A percentile compares a stretch with the other conserved stretches of the same genome.
phyloP scores from a whole-genome alignment of 2,329 filamentous ascomycete species.

The Ceratocystis albifundus region DNA sequence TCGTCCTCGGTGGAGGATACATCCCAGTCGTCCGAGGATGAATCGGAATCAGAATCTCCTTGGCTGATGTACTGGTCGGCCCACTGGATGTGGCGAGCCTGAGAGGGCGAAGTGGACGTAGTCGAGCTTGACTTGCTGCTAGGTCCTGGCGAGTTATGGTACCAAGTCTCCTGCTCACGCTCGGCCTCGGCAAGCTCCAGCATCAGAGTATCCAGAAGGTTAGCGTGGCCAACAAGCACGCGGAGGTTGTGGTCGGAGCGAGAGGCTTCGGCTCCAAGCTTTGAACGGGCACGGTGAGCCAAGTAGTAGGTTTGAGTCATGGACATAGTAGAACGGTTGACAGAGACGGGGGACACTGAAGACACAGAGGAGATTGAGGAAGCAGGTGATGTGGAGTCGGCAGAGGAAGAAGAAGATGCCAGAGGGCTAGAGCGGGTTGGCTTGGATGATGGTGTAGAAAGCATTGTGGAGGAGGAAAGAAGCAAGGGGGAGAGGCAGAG shows the following conservation, averaged over 20 bases:
- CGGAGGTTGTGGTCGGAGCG: slow-evolving; percentile 88
- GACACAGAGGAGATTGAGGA: slow-evolving; percentile 32
- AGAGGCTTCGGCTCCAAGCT: slow-evolving; percentile 87
- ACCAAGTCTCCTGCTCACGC: slow-evolving; percentile 79
- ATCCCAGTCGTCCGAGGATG: slow-evolving; percentile 25
- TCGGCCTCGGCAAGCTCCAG: slow-evolving; percentile 83
- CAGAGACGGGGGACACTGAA: slow-evolving; percentile 28
- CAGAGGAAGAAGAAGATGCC: slow-evolving; percentile 24
- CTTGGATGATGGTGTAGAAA: slow-evolving; percentile 2
- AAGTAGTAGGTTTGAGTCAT: slow-evolving; percentile 98
- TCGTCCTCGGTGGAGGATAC: slow-evolving; percentile 15
- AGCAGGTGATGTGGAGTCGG: slow-evolving; percentile 28
- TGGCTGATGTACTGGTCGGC: slow-evolving; percentile 41
- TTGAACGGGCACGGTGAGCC: slow-evolving; percentile 87
- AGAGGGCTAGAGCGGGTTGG: slow-evolving; percentile 12
- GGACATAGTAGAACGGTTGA: slow-evolving; percentile 75
- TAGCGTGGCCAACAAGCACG: slow-evolving; percentile 92
- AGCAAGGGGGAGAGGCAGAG: not conserved
- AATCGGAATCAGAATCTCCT: slow-evolving; percentile 18
- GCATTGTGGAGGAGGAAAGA: slow-evolving; percentile 17
- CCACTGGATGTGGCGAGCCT: slow-evolving; percentile 75
- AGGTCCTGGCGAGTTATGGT: slow-evolving; percentile 85
- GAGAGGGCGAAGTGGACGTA: slow-evolving; percentile 35
- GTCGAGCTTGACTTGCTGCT: slow-evolving; percentile 40
- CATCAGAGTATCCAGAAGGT: slow-evolving; percentile 94